Evolutionary conservation across 805 yeast species (phyloP).

Genomic region (Barnettozyma siamensis): DNA sequence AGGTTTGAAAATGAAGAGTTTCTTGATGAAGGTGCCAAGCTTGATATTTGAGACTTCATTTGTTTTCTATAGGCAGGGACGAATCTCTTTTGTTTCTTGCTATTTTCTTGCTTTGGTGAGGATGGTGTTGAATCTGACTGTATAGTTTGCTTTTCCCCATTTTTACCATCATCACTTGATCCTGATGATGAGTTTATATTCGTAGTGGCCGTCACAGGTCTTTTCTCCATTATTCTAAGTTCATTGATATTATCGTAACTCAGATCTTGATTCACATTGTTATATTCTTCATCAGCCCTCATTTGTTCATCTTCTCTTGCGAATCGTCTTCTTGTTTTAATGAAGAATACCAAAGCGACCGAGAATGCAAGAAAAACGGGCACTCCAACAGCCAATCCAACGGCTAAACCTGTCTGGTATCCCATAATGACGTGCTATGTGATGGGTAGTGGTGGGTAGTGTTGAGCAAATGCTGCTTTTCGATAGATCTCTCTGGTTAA

Average conservation of each 20-base stretch:
- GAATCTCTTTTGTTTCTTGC: conserved; percentile 19
- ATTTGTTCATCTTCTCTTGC: conserved; percentile 32
- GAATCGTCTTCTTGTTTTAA: conserved; percentile 32
- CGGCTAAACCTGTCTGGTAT: conserved; percentile 31
- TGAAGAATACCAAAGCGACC: conserved; percentile 32
- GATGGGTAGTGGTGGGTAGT: too few species aligned
- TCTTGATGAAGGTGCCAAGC: conserved; percentile 18
- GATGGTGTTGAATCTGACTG: conserved; percentile 4
- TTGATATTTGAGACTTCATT: conserved; percentile 23
- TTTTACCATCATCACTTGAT: conserved; percentile 9
- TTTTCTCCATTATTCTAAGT: conserved; percentile 14
- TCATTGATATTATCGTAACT: conserved; percentile 27
- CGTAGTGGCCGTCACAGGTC: neutral
- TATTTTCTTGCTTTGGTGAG: conserved; percentile 4
- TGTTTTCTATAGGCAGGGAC: conserved; percentile 35
- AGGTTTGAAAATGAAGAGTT: conserved; percentile 19
- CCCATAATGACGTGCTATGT: too few species aligned
- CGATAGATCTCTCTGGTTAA: too few species aligned
- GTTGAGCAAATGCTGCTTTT: too few species aligned
- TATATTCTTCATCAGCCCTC: conserved; percentile 28
- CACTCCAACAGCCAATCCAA: conserved; percentile 49
- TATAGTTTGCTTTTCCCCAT: neutral
- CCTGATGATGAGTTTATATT: conserved; percentile 5
- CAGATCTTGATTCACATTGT: conserved; percentile 32
- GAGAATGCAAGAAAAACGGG: conserved; percentile 37